Evolutionary conservation across 2,329 filamentous ascomycete species (phyloP), one percentile per base, ranked within the genome.

Genomic region (Colletotrichum spinosum): DNA sequence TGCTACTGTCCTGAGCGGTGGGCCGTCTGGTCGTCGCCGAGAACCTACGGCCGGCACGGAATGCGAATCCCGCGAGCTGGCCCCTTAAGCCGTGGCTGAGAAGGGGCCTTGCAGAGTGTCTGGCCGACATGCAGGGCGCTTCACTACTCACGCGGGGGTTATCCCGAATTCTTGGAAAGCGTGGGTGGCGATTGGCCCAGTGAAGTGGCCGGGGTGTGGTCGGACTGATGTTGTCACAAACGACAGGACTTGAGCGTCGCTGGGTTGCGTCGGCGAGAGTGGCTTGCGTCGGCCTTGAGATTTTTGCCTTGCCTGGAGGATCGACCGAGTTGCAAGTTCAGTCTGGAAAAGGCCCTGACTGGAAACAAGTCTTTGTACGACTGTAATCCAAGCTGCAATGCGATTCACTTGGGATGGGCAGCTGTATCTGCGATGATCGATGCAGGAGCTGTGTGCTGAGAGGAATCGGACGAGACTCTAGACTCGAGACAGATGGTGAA

Each of bases 61-160:
- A 62, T 65, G 51, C 46, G 53, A 56, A 17, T 56, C 37, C 49
- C 46, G 60, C 50, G 53, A 67, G 46, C 53, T 55, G 57, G 65
- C 42, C 54, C 53, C 56, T 54, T 37, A 60, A 41, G 61, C 60
- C 64, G 42, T 60, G 54, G 55, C 73, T 69, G 64, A 71, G 56
- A 56, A 75, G 61, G 56, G 73, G 73, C 69, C 72, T 71, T 56
- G 67, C 59, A 57, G 72, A 68, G 52, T 66, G 65, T 60, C 67
- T 72, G 69, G 66, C 71, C 63, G 73, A 74, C 74, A 76, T 76
- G 69, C 72, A 71, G 72, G 71, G 41, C 53, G 46, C 45, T 34
- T 55, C 25, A 25, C 25, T 25, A 25, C 25, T 25, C 25, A 55
- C 56, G 49, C 53, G 54, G 35, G 60, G 25, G 38, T 41, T 50